phyloP scores from a whole-genome alignment of 1,139 yeast genomes.

The Taiozyma sp. region DNA sequence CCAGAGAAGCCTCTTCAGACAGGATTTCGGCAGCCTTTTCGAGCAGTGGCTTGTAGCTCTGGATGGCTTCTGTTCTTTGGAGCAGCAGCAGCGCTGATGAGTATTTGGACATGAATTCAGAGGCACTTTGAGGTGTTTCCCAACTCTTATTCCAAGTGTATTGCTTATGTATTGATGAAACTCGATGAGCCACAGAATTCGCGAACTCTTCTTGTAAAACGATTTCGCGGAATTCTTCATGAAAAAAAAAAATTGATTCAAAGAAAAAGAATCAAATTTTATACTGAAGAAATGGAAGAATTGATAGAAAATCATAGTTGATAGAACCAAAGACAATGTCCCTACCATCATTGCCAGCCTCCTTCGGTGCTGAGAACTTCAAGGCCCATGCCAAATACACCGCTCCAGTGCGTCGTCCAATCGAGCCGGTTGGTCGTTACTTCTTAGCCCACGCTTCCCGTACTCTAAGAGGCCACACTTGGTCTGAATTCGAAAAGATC shows the following conservation, averaged over 20 bases:
- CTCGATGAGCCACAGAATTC: no score
- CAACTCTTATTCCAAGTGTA: not conserved
- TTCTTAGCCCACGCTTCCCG: slow-evolving; percentile 97
- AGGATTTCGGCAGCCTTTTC: slow-evolving; percentile 10
- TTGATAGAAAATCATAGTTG: no score
- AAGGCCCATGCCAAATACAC: slow-evolving; percentile 48
- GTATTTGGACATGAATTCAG: not conserved
- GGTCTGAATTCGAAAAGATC: slow-evolving; percentile 94
- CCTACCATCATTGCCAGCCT: slow-evolving; percentile 32
- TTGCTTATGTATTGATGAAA: no score
- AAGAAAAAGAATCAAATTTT: not conserved
- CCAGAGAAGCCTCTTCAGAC: slow-evolving; percentile 11
- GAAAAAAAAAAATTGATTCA: not conserved
- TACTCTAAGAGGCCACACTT: slow-evolving; percentile 93
- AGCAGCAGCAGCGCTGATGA: slow-evolving; percentile 13
- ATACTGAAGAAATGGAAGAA: no score
- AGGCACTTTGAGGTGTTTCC: not conserved
- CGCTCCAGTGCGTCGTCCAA: slow-evolving; percentile 73
- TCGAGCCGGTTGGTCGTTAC: slow-evolving; percentile 96
- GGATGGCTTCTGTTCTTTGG: slow-evolving; percentile 10
- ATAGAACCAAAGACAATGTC: slow-evolving; percentile 12
- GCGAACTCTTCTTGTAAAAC: not conserved
- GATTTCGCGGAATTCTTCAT: not conserved
- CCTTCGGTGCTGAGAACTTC: slow-evolving; percentile 43
- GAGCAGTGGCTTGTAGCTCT: slow-evolving; percentile 17